A percentile compares a stretch with the other conserved stretches of the same genome.
Evolutionary conservation across 2,329 filamentous ascomycete genomes (phyloP).

Genomic region (Fusarium algeriense): DNA sequence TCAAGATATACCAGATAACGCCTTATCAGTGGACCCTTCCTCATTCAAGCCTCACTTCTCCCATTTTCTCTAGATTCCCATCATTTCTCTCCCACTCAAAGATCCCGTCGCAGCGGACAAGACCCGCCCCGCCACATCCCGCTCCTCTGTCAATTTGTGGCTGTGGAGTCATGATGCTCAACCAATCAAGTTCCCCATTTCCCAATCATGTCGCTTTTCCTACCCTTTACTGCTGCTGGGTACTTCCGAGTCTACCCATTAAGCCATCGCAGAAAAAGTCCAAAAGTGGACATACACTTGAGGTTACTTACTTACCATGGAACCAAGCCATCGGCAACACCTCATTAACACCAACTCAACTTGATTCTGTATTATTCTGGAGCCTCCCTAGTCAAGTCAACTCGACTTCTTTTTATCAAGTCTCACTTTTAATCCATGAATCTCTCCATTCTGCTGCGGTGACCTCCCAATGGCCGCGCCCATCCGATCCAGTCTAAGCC

Average conservation of each 20-base stretch:
- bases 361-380: slow-evolving; percentile 6
- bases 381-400: not conserved
- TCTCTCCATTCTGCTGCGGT: slow-evolving; percentile 39
- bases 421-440: slow-evolving; percentile 38
- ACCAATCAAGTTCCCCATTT: slow-evolving; percentile 27
- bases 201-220: slow-evolving; percentile 13
- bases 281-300: slow-evolving; percentile 38
- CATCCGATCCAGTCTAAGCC: slow-evolving; percentile 47
- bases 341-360: slow-evolving; percentile 5
- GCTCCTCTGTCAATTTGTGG: slow-evolving; percentile 41
- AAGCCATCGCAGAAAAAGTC: slow-evolving; percentile 32
- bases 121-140: slow-evolving; percentile 45
- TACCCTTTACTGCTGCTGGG: not conserved
- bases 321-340: slow-evolving; percentile 18
- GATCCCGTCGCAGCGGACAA: slow-evolving; percentile 24
- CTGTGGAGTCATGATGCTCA: slow-evolving; percentile 1
- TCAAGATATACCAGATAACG: not conserved
- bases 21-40: slow-evolving; percentile 30
- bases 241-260: slow-evolving; percentile 46
- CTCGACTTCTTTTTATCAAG: not conserved
- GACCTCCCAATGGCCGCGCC: slow-evolving; percentile 53
- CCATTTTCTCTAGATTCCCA: slow-evolving; percentile 23
- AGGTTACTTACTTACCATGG: not conserved
- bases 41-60: slow-evolving; percentile 3
- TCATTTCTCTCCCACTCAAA: slow-evolving; percentile 1